These are phyloP conservation scores for Phaeosphaeria sp. DNA, from an alignment of 2,329 filamentous ascomycete species.

Conservation along the genomic window DNA sequence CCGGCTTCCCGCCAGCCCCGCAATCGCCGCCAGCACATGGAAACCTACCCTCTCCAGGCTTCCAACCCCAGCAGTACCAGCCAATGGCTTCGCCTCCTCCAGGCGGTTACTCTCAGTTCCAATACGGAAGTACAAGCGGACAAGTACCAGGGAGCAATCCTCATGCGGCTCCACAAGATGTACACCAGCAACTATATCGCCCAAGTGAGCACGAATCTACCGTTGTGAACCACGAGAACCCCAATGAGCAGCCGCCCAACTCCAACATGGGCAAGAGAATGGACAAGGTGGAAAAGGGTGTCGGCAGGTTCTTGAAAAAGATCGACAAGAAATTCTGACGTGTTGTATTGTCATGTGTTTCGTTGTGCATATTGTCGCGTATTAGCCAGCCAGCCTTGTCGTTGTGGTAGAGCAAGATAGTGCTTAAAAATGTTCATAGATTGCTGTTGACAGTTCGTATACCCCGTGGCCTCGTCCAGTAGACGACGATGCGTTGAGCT, in stretches of 20 bases:
- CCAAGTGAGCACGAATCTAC: constrained; percentile 68
- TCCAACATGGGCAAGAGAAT: constrained; percentile 70
- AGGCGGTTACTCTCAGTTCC: constrained; percentile 65
- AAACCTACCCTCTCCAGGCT: constrained; percentile 48
- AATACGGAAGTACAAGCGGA: constrained; percentile 47
- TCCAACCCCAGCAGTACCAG: constrained; percentile 45
- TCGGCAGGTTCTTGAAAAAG: constrained; percentile 76
- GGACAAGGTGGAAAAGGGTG: constrained; percentile 71
- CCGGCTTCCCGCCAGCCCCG: constrained; percentile 38
- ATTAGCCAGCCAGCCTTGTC: constrained; percentile 18
- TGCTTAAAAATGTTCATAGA: not conserved
- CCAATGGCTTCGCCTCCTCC: constrained; percentile 52
- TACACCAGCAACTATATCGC: constrained; percentile 74
- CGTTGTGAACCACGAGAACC: constrained; percentile 25
- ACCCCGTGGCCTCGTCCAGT: not conserved
- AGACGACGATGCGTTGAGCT: constrained; percentile 9
- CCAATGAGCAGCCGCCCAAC: constrained; percentile 34
- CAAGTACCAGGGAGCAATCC: constrained; percentile 41
- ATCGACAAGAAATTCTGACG: constrained; percentile 74
- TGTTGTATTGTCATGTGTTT: constrained; percentile 1
- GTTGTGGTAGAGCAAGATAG: not conserved
- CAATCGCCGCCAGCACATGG: constrained; percentile 36
- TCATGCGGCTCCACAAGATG: constrained; percentile 63
- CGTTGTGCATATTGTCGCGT: constrained; percentile 10
- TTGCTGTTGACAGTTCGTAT: not conserved